These are phyloP conservation scores for Leishmania gerbilli DNA, from an alignment of 208 protist genomes.

Conservation along the genomic window DNA sequence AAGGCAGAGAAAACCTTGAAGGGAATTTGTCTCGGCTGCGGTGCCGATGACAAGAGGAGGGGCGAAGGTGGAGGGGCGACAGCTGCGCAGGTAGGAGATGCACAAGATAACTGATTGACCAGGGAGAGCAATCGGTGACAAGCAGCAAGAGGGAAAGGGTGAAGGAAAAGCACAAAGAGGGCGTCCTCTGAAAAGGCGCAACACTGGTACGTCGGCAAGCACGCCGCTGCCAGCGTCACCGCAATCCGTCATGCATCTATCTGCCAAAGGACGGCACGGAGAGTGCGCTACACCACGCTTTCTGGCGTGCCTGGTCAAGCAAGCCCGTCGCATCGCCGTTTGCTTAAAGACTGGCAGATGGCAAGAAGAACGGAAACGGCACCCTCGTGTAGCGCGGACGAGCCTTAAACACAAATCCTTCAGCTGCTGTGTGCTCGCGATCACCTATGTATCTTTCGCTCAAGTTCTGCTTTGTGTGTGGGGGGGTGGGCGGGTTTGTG, in stretches of 20 bases:
- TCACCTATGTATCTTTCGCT: too few species aligned
- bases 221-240: not conserved
- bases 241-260: too few species aligned
- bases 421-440: not conserved
- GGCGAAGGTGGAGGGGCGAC: not conserved
- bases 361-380: too few species aligned
- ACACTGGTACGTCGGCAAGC: not conserved
- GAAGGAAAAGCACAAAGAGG: not conserved
- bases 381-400: not conserved
- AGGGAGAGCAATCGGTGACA: not conserved
- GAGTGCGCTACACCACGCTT: not conserved
- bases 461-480: not conserved
- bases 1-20: not conserved
- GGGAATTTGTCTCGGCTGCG: not conserved
- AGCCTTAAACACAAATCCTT: not conserved
- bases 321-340: not conserved
- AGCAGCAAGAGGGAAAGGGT: not conserved
- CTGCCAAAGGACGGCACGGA: not conserved
- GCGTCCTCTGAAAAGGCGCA: not conserved
- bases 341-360: not conserved
- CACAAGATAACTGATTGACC: not conserved
- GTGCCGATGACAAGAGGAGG: not conserved
- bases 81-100: not conserved
- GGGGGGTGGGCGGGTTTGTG: not conserved
- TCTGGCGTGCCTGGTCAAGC: not conserved